These are phyloP conservation scores for Fusarium sp. DNA, from an alignment of 2,329 filamentous ascomycete genomes.

Conservation along the genomic window DNA sequence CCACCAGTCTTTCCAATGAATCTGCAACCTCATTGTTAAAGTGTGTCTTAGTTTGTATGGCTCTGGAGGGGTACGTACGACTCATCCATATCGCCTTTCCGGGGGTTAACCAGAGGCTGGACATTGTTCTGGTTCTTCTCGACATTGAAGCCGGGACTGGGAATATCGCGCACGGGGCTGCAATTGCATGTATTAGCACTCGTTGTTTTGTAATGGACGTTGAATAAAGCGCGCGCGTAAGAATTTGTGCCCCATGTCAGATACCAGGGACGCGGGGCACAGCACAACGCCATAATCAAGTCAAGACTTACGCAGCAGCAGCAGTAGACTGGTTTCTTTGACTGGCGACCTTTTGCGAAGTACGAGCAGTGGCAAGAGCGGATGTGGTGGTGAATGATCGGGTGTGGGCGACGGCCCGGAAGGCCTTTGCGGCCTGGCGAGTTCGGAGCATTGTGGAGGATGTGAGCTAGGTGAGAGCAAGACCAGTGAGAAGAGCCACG, in stretches of 20 bases:
- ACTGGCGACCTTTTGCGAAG: slow-evolving; percentile 17
- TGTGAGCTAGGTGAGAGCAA: slow-evolving; percentile 11
- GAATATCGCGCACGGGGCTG: slow-evolving; percentile 66
- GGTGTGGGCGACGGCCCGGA: slow-evolving; percentile 59
- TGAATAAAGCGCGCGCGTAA: slow-evolving; percentile 7
- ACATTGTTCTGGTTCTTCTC: slow-evolving; percentile 69
- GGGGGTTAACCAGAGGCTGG: slow-evolving; percentile 74
- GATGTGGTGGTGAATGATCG: slow-evolving; percentile 59
- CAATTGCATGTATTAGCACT: slow-evolving; percentile 36
- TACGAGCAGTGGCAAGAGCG: slow-evolving; percentile 53
- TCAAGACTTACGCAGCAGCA: slow-evolving; percentile 51
- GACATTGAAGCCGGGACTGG: slow-evolving; percentile 73
- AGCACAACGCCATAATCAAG: slow-evolving; percentile 10
- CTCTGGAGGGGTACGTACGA: slow-evolving; percentile 69
- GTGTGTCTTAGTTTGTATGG: slow-evolving; percentile 1
- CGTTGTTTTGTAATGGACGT: slow-evolving; percentile 20
- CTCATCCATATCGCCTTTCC: slow-evolving; percentile 78
- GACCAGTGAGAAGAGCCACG: slow-evolving; percentile 23
- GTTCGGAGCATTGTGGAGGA: slow-evolving; percentile 34
- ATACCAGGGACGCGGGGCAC: slow-evolving; percentile 29
- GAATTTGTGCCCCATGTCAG: slow-evolving; percentile 6
- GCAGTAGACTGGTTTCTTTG: slow-evolving; percentile 30
- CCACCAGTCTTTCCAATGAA: slow-evolving; percentile 97
- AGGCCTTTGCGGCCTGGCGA: slow-evolving; percentile 54
- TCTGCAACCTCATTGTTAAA: slow-evolving; percentile 56